Conservation (phyloP, 140 eudicot species). For the Erigeron philadelphicus region DNA sequence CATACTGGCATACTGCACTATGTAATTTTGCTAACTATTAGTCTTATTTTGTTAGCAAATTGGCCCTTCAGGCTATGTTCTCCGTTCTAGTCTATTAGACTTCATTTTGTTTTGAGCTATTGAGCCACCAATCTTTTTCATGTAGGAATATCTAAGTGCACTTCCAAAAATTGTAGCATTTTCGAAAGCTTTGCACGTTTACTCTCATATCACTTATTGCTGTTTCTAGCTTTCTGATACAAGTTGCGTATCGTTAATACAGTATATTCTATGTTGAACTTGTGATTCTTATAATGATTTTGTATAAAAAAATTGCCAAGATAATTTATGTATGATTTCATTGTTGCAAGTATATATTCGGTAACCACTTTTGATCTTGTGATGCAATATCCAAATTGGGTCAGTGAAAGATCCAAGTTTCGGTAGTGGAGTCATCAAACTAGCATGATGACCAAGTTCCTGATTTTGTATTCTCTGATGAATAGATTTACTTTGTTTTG, state of each 20-base stretch:
- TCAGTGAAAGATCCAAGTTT: not conserved
- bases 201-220: not conserved
- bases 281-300: not conserved
- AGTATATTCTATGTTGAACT: not conserved
- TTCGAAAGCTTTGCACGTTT: not conserved
- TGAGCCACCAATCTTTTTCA: not conserved
- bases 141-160: not conserved
- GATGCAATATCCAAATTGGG: not conserved
- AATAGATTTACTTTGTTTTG: not conserved
- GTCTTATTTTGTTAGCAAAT: not conserved
- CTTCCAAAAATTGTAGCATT: not conserved
- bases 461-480: not conserved
- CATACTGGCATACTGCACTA: not conserved
- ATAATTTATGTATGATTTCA: not conserved
- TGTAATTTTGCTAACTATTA: not conserved
- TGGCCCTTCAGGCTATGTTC: not conserved
- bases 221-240: not conserved
- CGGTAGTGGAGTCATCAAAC: not conserved
- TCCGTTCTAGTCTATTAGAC: not conserved
- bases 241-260: not conserved
- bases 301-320: not conserved
- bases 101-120: not conserved
- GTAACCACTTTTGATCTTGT: not conserved
- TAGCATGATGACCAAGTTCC: not conserved
- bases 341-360: not conserved